Evolutionary conservation across 306 rosid species (phyloP), one percentile per base, ranked within the genome.

Genomic region (Cucurbita maxima): DNA sequence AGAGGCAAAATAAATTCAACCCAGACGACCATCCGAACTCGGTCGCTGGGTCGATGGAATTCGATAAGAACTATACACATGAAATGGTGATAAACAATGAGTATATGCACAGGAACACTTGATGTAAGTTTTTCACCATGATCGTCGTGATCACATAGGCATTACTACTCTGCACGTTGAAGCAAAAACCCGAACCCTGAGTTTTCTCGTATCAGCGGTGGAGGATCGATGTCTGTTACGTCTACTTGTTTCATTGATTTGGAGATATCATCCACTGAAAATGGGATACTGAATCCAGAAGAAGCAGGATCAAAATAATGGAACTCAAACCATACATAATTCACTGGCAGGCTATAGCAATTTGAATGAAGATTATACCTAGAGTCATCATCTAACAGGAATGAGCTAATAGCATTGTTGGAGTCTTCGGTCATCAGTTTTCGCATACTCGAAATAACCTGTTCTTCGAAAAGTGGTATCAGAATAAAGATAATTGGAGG

Each of bases 221-320:
- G 99, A 79, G 99, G 99, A 83, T 91, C 99, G 9, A 95, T 81
- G 41, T 95, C 99, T 3, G 89, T 88, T 41, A 88, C 85, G n/a
- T 95, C 99, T 63, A 91, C 87, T 82, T 88, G 88, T 82, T 88
- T 84, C 89, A 95, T 91, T 37, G 99, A 88, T 89, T 95, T 95
- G 70, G 99, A 95, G 74, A 95, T 88, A 76, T 95, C 99, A 41
- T 95, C 97, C 83, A 95, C 99, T 13, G 99, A 86, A 86, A 95
- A 95, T 4, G 99, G 99, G 73, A 95, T 95, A 85, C 99, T 95
- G 91, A 86, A 78, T 67, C 59, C 75, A 68, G 40, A 77, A 78
- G 63, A 71, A 41, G 76, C 25, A 47, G 18, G 18, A 70, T 45
- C 62, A 80, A 5, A 47, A 34, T 45, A 43, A 1, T 50, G 6